A percentile compares a stretch with the other conserved stretches of the same genome.
Conservation (phyloP, 768 basidiomycete species). For the Leccinum barrowsii region DNA sequence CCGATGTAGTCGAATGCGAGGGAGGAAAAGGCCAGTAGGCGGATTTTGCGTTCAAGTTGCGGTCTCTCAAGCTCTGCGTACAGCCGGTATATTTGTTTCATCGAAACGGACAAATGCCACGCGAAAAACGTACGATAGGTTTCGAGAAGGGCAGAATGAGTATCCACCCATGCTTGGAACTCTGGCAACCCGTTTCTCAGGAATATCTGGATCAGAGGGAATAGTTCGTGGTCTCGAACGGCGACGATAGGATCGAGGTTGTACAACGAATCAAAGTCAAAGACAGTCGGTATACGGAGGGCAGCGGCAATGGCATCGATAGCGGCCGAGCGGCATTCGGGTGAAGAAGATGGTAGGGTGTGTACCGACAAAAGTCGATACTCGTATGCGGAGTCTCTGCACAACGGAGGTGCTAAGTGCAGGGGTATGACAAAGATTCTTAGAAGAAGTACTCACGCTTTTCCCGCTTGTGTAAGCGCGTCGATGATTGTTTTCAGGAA, state of each 20-base stretch:
- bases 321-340: constrained; percentile 50
- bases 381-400: constrained; percentile 59
- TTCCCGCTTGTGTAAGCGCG: constrained; percentile 52
- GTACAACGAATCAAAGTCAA: constrained; percentile 81
- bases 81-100: not conserved
- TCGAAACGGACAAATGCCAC: not conserved
- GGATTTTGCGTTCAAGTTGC: constrained; percentile 74
- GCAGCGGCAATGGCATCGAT: constrained; percentile 60
- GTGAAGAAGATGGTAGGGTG: constrained; percentile 53
- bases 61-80: constrained; percentile 50
- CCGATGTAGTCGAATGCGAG: constrained; percentile 77
- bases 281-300: constrained; percentile 60
- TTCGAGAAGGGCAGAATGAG: constrained; percentile 46
- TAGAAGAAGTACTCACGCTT: constrained; percentile 48
- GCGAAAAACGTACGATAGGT: constrained; percentile 50
- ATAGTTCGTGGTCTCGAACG: constrained; percentile 66
- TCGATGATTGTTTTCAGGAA: constrained; percentile 66
- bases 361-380: constrained; percentile 61
- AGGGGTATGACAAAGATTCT: not conserved
- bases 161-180: constrained; percentile 56
- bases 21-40: constrained; percentile 70
- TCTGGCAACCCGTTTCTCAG: constrained; percentile 60
- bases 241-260: constrained; percentile 69
- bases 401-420: not conserved
- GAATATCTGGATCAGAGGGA: constrained; percentile 73